Evolutionary conservation across 805 yeast genomes (phyloP).

Genomic region (Millerozyma miso): DNA sequence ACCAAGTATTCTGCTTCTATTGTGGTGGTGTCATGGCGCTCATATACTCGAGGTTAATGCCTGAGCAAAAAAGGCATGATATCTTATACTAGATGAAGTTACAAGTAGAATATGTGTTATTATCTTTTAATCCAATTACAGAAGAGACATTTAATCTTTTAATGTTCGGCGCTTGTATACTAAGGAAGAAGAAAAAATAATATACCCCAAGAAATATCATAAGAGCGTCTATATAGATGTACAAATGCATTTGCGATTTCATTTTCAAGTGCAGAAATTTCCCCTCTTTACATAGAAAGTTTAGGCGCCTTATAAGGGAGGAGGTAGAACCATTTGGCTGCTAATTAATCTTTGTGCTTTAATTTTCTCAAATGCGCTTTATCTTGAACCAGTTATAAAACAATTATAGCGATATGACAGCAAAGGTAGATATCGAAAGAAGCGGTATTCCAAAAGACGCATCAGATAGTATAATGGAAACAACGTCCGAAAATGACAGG

Average conservation of each 20-base stretch:
- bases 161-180: too few relatives aligned
- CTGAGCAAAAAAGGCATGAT: too few relatives aligned
- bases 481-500: not conserved
- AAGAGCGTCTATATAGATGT: too few relatives aligned
- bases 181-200: too few relatives aligned
- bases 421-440: constrained; percentile 43
- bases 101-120: too few relatives aligned
- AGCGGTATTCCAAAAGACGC: constrained; percentile 27
- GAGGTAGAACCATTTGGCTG: constrained; percentile 7
- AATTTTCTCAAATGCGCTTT: constrained; percentile 49
- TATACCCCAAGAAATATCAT: too few relatives aligned
- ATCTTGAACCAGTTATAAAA: constrained; percentile 63
- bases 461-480: not conserved
- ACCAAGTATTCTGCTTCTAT: too few relatives aligned
- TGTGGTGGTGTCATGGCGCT: too few relatives aligned
- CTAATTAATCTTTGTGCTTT: constrained; percentile 13
- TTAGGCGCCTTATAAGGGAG: not conserved
- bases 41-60: too few relatives aligned
- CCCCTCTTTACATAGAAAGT: not conserved
- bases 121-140: too few relatives aligned
- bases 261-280: not conserved
- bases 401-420: constrained; percentile 56
- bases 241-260: not conserved
- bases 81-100: too few relatives aligned
- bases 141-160: too few relatives aligned